Conservation (phyloP, 371 early-diverging fungal genomes). For the Mucor piriformis region DNA sequence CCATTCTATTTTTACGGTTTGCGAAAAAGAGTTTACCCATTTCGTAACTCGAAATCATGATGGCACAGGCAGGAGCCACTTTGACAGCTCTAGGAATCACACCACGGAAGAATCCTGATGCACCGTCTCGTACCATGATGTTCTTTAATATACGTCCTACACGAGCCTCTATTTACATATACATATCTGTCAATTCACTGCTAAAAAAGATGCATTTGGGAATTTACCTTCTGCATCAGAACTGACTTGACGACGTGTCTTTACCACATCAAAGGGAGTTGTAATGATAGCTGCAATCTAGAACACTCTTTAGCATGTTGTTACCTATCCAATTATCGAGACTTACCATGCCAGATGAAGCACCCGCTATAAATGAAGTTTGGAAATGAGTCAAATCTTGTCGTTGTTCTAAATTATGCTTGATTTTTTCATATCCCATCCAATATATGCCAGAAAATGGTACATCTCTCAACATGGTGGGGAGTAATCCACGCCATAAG, state of each 20-base stretch:
- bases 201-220: neutral
- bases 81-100: slow-evolving; percentile 83
- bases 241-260: slow-evolving; percentile 85
- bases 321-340: too few species aligned
- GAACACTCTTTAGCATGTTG: too few species aligned
- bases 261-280: slow-evolving; percentile 96
- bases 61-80: slow-evolving; percentile 95
- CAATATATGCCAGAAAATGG: slow-evolving; percentile 84
- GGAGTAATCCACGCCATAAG: slow-evolving; percentile 74
- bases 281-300: slow-evolving; percentile 89
- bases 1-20: slow-evolving; percentile 10
- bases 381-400: slow-evolving; percentile 48
- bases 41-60: slow-evolving; percentile 94
- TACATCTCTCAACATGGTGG: slow-evolving; percentile 54
- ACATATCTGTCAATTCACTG: neutral
- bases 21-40: slow-evolving; percentile 69
- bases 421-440: slow-evolving; percentile 86
- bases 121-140: slow-evolving; percentile 33
- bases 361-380: slow-evolving; percentile 75
- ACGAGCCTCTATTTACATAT: slow-evolving; percentile 21
- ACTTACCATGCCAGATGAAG: slow-evolving; percentile 68
- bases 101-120: slow-evolving; percentile 42
- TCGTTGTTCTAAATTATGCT: slow-evolving; percentile 23
- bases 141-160: slow-evolving; percentile 23
- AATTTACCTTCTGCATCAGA: slow-evolving; percentile 20